A percentile compares a stretch with the other conserved stretches of the same genome.
These are phyloP conservation scores for Suillus subluteus DNA, from an alignment of 768 basidiomycete species.

Conservation along the genomic window DNA sequence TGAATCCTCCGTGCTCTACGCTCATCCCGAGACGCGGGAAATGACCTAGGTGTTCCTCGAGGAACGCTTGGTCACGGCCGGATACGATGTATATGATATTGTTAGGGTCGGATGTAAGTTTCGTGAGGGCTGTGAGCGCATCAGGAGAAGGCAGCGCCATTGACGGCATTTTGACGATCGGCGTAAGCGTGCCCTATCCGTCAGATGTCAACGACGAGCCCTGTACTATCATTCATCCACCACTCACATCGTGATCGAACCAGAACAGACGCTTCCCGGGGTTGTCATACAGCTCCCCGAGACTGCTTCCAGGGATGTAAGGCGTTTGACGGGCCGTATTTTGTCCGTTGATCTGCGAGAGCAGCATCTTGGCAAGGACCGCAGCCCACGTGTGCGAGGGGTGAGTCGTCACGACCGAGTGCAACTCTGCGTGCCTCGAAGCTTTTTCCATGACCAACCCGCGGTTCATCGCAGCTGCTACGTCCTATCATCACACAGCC, in stretches of 20 bases:
- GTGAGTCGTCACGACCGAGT: constrained; percentile 88
- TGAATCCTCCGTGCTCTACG: constrained; percentile 95
- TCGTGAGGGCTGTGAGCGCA: constrained; percentile 74
- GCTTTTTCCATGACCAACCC: constrained; percentile 3
- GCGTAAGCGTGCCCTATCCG: constrained; percentile 87
- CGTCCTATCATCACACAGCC: not conserved
- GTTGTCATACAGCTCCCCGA: constrained; percentile 63
- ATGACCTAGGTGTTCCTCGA: constrained; percentile 90
- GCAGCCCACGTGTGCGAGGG: constrained; percentile 96
- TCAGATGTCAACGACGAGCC: not conserved
- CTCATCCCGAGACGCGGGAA: constrained; percentile 83
- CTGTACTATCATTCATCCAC: not conserved
- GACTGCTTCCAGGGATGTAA: constrained; percentile 64
- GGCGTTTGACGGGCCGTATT: constrained; percentile 86
- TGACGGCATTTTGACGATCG: constrained; percentile 92
- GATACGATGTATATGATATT: constrained; percentile 98
- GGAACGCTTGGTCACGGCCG: constrained; percentile 90
- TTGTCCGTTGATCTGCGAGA: constrained; percentile 78
- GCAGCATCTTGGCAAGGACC: constrained; percentile 86
- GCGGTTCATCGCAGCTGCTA: constrained; percentile 3
- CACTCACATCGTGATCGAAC: constrained; percentile 92
- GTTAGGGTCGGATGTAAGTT: constrained; percentile 75
- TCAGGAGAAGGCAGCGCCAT: constrained; percentile 80
- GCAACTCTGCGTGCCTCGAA: constrained; percentile 69
- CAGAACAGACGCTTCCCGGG: constrained; percentile 87